These are phyloP conservation scores for Aspergillus fischeri DNA, from an alignment of 2,329 filamentous ascomycete genomes.

Conservation along the genomic window DNA sequence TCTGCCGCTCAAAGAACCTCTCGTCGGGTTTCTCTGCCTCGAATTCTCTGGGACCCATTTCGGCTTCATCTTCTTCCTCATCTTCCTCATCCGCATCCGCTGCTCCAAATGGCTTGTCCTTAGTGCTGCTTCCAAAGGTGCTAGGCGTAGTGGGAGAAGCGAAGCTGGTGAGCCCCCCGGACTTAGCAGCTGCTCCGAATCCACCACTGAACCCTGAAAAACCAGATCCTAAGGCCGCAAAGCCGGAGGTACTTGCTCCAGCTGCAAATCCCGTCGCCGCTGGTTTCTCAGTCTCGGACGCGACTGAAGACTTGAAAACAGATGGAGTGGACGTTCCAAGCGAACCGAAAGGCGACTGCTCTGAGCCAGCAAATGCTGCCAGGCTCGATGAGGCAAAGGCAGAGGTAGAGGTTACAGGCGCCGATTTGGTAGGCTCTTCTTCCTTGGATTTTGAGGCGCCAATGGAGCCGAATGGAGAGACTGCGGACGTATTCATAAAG, in stretches of 20 bases:
- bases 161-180: constrained; percentile 61
- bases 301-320: constrained; percentile 34
- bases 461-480: constrained; percentile 42
- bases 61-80: constrained; percentile 48
- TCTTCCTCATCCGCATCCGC: constrained; percentile 50
- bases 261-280: constrained; percentile 28
- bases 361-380: constrained; percentile 59
- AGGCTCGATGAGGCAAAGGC: constrained; percentile 68
- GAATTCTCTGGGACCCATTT: constrained; percentile 47
- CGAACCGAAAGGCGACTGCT: constrained; percentile 61
- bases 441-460: constrained; percentile 24
- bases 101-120: constrained; percentile 68
- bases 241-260: constrained; percentile 32
- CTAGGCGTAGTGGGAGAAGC: constrained; percentile 55
- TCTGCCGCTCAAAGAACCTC: constrained; percentile 55
- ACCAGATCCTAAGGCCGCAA: constrained; percentile 35
- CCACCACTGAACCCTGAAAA: constrained; percentile 36
- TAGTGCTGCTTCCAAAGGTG: constrained; percentile 36
- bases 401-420: constrained; percentile 50
- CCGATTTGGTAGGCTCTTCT: constrained; percentile 15
- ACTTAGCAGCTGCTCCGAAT: constrained; percentile 48
- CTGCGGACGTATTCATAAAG: constrained; percentile 41
- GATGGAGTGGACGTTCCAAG: constrained; percentile 47
- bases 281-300: constrained; percentile 18
- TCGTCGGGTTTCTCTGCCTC: constrained; percentile 46